phyloP scores from a whole-genome alignment of 345 rosid genomes.

The Cardiospermum halicacabum region DNA sequence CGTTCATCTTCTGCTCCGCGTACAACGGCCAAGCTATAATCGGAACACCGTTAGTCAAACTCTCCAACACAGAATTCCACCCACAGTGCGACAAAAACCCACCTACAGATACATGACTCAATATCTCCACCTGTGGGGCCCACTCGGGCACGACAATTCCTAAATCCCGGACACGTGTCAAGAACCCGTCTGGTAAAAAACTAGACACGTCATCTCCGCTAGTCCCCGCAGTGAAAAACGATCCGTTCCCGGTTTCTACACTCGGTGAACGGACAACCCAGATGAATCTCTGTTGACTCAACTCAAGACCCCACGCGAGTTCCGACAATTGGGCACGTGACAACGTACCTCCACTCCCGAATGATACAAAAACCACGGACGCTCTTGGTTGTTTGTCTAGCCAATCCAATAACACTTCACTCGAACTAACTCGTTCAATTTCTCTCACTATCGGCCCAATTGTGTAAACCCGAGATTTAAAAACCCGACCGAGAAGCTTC shows the following conservation, averaged over 20 bases:
- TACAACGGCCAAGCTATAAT: conserved; percentile 57
- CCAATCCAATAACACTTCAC: conserved; percentile 31
- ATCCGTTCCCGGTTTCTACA: conserved; percentile 13
- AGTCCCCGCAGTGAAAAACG: conserved; percentile 19
- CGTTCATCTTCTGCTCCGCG: conserved; percentile 52
- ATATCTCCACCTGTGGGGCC: conserved; percentile 58
- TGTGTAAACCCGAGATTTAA: conserved; percentile 36
- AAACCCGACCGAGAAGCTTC: conserved; percentile 10
- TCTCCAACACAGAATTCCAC: conserved; percentile 68
- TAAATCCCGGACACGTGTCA: conserved; percentile 19
- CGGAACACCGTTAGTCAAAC: conserved; percentile 43
- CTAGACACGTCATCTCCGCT: conserved; percentile 4
- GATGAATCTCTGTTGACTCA: conserved; percentile 50
- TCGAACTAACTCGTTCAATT: background rate
- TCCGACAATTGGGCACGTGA: conserved; percentile 44
- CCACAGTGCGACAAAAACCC: conserved; percentile 71
- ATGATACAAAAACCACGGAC: conserved; percentile 58
- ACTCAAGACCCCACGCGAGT: conserved; percentile 62
- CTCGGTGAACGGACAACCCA: conserved; percentile 57
- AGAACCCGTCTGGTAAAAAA: conserved; percentile 58
- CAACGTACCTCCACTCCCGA: conserved; percentile 70
- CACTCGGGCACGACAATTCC: conserved; percentile 48
- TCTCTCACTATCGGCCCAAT: conserved; percentile 43
- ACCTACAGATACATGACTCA: conserved; percentile 55
- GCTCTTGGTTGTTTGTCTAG: conserved; percentile 36